These are phyloP conservation scores for Globisporangium radiosum DNA, from an alignment of 352 stramenopile species.

Conservation along the genomic window DNA sequence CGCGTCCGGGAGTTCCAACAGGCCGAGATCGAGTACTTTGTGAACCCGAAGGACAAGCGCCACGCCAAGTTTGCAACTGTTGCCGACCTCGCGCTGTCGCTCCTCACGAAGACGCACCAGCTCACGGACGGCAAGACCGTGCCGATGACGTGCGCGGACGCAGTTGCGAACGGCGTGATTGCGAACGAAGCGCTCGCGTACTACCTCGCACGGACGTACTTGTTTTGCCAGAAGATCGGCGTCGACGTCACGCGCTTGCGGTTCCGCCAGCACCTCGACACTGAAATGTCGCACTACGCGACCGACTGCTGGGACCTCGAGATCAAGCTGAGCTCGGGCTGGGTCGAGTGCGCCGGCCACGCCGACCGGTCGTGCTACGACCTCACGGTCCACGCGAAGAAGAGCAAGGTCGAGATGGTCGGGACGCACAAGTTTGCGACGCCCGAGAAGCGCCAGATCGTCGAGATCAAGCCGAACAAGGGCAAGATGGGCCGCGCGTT, in stretches of 20 bases:
- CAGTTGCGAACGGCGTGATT: constrained; percentile 91
- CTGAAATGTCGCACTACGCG: constrained; percentile 99
- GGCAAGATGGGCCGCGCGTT: constrained; percentile 95
- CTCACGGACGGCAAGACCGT: constrained; percentile 95
- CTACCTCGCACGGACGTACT: constrained; percentile 97
- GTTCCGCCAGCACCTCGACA: constrained; percentile 98
- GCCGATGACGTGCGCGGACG: constrained; percentile 87
- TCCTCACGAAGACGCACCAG: constrained; percentile 95
- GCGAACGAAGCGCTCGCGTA: constrained; percentile 99
- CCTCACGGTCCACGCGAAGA: constrained; percentile 85
- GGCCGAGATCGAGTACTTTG: constrained; percentile 99
- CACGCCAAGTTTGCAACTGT: constrained; percentile 95
- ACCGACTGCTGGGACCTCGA: constrained; percentile 99
- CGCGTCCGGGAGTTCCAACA: constrained; percentile 99
- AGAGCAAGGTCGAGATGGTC: constrained; percentile 86
- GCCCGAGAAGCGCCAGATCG: constrained; percentile 91
- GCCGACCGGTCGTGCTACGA: constrained; percentile 99
- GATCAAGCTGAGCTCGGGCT: constrained; percentile 97
- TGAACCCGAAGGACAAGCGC: constrained; percentile 98
- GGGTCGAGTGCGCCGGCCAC: constrained; percentile 98
- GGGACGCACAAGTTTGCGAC: constrained; percentile 86
- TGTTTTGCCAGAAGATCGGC: constrained; percentile 93
- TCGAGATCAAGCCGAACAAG: constrained; percentile 96
- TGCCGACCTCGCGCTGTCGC: constrained; percentile 80
- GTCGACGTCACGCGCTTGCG: constrained; percentile 93